A percentile compares a stretch with the other conserved stretches of the same genome.
These are phyloP conservation scores for Epicoccum nigrum DNA, from an alignment of 2,329 filamentous ascomycete genomes.

Conservation along the genomic window DNA sequence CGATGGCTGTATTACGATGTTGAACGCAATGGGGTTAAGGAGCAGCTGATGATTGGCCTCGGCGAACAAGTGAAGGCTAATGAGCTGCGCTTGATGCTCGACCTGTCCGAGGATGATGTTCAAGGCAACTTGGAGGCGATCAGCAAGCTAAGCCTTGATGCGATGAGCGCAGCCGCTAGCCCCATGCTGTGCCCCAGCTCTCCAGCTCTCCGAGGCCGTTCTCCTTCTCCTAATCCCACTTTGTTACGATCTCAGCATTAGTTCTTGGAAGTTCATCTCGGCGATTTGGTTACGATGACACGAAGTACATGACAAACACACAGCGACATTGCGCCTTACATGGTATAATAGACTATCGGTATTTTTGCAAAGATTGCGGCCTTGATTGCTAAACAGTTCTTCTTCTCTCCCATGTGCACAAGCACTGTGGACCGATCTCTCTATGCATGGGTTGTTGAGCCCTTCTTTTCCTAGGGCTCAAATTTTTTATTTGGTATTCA, in stretches of 20 bases:
- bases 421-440: too few species aligned
- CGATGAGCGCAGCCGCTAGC: conserved; percentile 43
- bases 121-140: conserved; percentile 45
- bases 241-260: conserved; percentile 25
- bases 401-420: too few species aligned
- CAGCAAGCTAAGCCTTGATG: conserved; percentile 46
- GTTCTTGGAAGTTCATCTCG: neutral
- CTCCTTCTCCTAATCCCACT: conserved; percentile 41
- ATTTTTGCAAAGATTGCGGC: neutral
- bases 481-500: too few species aligned
- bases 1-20: conserved; percentile 47
- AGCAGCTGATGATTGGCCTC: conserved; percentile 46
- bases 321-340: neutral
- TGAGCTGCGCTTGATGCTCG: conserved; percentile 46
- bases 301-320: conserved; percentile 6
- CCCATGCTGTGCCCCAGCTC: conserved; percentile 45
- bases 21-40: conserved; percentile 32
- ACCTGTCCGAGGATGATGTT: conserved; percentile 44
- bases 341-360: conserved; percentile 11
- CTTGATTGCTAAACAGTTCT: neutral
- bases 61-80: conserved; percentile 43
- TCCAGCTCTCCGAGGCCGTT: conserved; percentile 43
- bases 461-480: too few species aligned
- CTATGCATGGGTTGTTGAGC: too few species aligned
- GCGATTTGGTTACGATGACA: conserved; percentile 9